Conservation (phyloP, 139 green algal genomes). For the Chlorella sorokiniana region DNA sequence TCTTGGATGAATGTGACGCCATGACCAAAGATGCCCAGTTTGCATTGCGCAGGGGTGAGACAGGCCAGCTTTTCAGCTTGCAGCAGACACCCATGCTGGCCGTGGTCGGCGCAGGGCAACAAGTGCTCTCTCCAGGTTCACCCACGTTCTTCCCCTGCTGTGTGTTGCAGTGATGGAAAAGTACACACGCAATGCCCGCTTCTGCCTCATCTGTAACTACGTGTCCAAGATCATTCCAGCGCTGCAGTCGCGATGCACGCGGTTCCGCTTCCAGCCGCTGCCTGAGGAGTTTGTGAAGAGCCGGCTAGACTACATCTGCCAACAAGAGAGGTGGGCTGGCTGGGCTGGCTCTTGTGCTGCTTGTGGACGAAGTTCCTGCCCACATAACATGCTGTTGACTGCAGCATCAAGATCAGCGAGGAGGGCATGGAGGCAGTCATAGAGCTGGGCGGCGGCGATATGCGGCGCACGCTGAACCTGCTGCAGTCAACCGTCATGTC, state of each 20-base stretch:
- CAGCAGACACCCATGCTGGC: not conserved
- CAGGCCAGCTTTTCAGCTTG: not conserved
- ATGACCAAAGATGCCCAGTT: constrained; percentile 99
- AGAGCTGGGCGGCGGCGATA: constrained; percentile 87
- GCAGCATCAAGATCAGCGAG: constrained; percentile 60
- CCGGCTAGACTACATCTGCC: constrained; percentile 80
- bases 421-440: constrained; percentile 85
- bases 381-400: not conserved
- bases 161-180: constrained; percentile 94
- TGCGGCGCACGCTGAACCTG: constrained; percentile 96
- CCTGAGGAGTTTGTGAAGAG: constrained; percentile 64
- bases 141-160: not conserved
- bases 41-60: constrained; percentile 86
- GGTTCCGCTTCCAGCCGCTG: constrained; percentile 94
- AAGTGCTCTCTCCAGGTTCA: not conserved
- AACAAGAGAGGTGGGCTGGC: constrained; percentile 65
- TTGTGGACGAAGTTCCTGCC: not conserved
- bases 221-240: constrained; percentile 98
- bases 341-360: not conserved
- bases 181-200: constrained; percentile 95
- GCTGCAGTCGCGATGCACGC: constrained; percentile 95
- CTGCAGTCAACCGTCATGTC: constrained; percentile 50
- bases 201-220: constrained; percentile 99
- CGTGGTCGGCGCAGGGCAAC: not conserved
- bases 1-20: constrained; percentile 98